phyloP scores from a whole-genome alignment of 2,329 filamentous ascomycete genomes.

The Chrysoporthe austroafricana region DNA sequence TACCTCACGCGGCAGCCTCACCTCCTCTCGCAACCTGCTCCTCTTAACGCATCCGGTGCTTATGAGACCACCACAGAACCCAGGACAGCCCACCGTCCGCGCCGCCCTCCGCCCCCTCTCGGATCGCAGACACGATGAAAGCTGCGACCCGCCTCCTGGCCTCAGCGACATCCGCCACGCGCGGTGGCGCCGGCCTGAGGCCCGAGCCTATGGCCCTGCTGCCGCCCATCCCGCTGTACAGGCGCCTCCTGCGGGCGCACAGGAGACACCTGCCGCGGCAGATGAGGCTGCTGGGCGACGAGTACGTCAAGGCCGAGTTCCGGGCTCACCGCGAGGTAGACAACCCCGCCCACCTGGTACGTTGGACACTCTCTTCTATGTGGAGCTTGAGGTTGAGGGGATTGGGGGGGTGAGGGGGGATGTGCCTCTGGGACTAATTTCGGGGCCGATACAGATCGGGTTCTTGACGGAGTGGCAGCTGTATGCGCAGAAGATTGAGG shows the following conservation, averaged over 20 bases:
- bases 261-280: constrained; percentile 75
- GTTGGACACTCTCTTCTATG: background rate
- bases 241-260: constrained; percentile 84
- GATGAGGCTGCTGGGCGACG: constrained; percentile 82
- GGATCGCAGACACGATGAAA: constrained; percentile 11
- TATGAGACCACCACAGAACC: background rate
- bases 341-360: constrained; percentile 88
- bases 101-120: background rate
- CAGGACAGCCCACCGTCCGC: background rate
- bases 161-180: constrained; percentile 40
- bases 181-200: constrained; percentile 42
- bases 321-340: constrained; percentile 81
- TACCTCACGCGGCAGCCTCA: background rate
- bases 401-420: background rate
- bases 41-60: no score
- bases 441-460: constrained; percentile 66
- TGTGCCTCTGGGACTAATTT: background rate
- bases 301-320: constrained; percentile 94
- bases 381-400: background rate
- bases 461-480: constrained; percentile 97
- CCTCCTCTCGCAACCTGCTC: background rate
- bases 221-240: constrained; percentile 87
- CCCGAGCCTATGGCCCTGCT: constrained; percentile 68
- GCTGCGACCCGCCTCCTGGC: constrained; percentile 37
- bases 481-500: constrained; percentile 91